Evolutionary conservation across 192 early-diverging fungal species (phyloP).

Genomic region (Coemansia sp.): DNA sequence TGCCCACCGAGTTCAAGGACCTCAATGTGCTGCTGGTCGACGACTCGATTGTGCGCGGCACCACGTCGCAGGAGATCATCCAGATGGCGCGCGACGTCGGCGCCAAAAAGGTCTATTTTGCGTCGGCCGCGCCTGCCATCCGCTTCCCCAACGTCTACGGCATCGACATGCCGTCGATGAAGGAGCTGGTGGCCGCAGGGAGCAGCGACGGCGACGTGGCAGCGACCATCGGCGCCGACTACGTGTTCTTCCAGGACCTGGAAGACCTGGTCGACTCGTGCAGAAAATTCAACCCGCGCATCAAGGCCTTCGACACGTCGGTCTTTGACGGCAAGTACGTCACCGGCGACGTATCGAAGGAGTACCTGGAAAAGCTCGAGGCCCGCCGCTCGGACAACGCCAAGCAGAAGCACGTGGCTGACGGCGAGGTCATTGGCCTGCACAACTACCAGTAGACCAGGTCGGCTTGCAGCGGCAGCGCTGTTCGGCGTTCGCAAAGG

Average conservation of each 20-base stretch:
- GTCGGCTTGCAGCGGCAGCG: too few relatives aligned
- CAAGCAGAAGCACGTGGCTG: constrained; percentile 37
- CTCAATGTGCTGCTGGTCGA: constrained; percentile 99
- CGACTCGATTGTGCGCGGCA: constrained; percentile 99
- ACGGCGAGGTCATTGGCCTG: constrained; percentile 53
- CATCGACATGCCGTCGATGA: constrained; percentile 97
- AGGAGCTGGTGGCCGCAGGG: constrained; percentile 86
- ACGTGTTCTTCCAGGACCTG: constrained; percentile 91
- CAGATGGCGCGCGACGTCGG: constrained; percentile 99
- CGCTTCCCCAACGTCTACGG: constrained; percentile 99
- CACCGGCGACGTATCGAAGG: constrained; percentile 72
- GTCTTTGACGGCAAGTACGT: constrained; percentile 97
- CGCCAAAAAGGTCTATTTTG: constrained; percentile 98
- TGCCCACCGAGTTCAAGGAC: constrained; percentile 93
- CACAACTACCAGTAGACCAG: constrained; percentile 49
- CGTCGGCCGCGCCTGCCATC: constrained; percentile 95
- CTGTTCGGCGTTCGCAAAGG: not conserved
- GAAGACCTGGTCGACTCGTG: constrained; percentile 85
- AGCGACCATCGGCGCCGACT: constrained; percentile 87
- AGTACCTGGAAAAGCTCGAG: constrained; percentile 66
- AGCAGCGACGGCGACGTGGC: constrained; percentile 86
- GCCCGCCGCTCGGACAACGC: constrained; percentile 42
- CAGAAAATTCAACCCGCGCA: constrained; percentile 79
- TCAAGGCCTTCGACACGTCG: constrained; percentile 89
- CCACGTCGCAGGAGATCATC: constrained; percentile 98